phyloP scores from a whole-genome alignment of 257 asterid genomes.

The Plectranthus barbatus region DNA sequence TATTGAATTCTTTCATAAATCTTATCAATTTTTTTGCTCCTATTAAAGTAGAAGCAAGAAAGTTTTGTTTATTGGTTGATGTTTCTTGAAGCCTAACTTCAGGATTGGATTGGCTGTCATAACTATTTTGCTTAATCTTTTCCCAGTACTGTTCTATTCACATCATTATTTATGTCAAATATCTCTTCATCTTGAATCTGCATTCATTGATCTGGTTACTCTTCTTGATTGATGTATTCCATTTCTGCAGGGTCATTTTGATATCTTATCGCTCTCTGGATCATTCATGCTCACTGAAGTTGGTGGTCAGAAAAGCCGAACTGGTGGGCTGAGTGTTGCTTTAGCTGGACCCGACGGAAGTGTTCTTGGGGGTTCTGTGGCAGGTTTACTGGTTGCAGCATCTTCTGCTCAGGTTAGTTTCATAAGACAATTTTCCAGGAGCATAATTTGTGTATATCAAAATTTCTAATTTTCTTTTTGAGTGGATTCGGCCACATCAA shows the following conservation, averaged over 20 bases:
- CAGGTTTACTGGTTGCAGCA: slow-evolving; percentile 48
- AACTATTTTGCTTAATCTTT: not conserved
- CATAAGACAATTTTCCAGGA: not conserved
- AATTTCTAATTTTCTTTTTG: not conserved
- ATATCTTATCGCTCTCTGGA: slow-evolving; percentile 53
- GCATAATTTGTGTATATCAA: not conserved
- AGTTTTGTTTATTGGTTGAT: not conserved
- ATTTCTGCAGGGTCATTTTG: slow-evolving; percentile 41
- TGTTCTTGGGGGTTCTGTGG: slow-evolving; percentile 58
- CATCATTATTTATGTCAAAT: not conserved
- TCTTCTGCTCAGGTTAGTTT: slow-evolving; percentile 55
- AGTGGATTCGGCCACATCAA: not conserved
- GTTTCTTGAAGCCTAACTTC: not conserved
- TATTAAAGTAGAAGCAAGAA: not conserved
- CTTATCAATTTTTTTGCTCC: not conserved
- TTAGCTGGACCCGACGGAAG: slow-evolving; percentile 58
- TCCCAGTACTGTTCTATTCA: not conserved
- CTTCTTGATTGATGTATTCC: not conserved
- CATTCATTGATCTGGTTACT: not conserved
- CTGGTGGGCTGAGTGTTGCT: slow-evolving; percentile 47
- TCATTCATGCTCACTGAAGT: slow-evolving; percentile 50
- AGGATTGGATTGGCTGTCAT: not conserved
- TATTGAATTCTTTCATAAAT: too few relatives aligned
- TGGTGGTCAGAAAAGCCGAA: slow-evolving; percentile 46
- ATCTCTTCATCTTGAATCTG: not conserved